Percentiles rank a stretch among this genome's conserved stretches.
Conservation (phyloP, 768 basidiomycete species). For the Rossbeevera mucosa region DNA sequence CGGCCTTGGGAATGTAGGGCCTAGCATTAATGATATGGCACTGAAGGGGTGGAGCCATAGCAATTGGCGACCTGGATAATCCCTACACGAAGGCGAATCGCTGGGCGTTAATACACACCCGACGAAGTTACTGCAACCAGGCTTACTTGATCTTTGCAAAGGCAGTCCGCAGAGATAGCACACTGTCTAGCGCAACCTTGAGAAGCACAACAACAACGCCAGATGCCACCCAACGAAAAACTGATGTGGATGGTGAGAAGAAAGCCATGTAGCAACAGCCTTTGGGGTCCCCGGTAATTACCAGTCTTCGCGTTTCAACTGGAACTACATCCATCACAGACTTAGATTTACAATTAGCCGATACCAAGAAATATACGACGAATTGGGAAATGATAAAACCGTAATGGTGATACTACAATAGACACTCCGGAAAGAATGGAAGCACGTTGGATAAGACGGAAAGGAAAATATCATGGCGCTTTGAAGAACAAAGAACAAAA, state of each 20-base stretch:
- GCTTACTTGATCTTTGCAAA: slow-evolving; percentile 19
- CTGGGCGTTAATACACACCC: not conserved
- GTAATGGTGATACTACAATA: too few species aligned
- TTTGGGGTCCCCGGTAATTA: too few species aligned
- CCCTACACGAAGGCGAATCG: slow-evolving; percentile 3
- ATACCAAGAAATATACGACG: too few species aligned
- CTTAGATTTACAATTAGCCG: too few species aligned
- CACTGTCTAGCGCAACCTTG: slow-evolving; percentile 8
- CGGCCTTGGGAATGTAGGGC: slow-evolving; percentile 32
- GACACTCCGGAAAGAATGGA: too few species aligned
- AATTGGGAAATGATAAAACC: too few species aligned
- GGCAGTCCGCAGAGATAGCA: slow-evolving; percentile 3
- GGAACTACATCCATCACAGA: too few species aligned
- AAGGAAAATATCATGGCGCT: too few species aligned
- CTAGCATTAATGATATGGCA: slow-evolving; percentile 23
- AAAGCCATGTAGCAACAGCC: not conserved
- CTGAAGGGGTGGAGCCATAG: slow-evolving; percentile 35
- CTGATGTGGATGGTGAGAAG: not conserved
- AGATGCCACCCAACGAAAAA: slow-evolving; percentile 8
- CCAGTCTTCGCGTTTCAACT: too few species aligned
- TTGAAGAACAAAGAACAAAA: too few species aligned
- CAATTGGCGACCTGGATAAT: slow-evolving; percentile 15
- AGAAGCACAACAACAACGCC: slow-evolving; percentile 5
- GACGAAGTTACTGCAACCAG: too few species aligned
- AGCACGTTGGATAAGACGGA: too few species aligned